Evolutionary conservation across 1,139 yeast species (phyloP).

Genomic region (Wickerhamomyces sp.): DNA sequence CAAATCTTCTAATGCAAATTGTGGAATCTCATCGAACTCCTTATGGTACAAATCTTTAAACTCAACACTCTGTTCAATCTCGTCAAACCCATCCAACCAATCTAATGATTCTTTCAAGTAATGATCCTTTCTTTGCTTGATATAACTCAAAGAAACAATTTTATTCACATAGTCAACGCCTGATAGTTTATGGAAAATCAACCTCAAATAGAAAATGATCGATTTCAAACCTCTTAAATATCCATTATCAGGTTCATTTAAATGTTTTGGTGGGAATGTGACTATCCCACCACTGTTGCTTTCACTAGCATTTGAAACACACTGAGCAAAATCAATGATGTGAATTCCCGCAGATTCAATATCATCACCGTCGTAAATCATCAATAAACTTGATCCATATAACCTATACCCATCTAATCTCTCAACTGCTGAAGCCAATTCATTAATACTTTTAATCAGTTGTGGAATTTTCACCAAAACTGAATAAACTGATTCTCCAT

Average conservation of each 20-base stretch:
- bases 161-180: slow-evolving; percentile 26
- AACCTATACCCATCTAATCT: slow-evolving; percentile 75
- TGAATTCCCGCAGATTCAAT: slow-evolving; percentile 46
- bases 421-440: slow-evolving; percentile 50
- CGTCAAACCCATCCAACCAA: slow-evolving; percentile 41
- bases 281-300: slow-evolving; percentile 20
- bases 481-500: slow-evolving; percentile 58
- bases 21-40: slow-evolving; percentile 19
- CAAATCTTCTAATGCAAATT: slow-evolving; percentile 20
- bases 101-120: slow-evolving; percentile 18
- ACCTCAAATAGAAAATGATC: slow-evolving; percentile 55
- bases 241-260: slow-evolving; percentile 68
- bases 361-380: slow-evolving; percentile 76
- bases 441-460: slow-evolving; percentile 55
- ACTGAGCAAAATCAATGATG: slow-evolving; percentile 93
- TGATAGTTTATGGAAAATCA: slow-evolving; percentile 48
- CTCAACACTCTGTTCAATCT: slow-evolving; percentile 10
- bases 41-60: slow-evolving; percentile 11
- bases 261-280: slow-evolving; percentile 67
- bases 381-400: slow-evolving; percentile 83
- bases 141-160: slow-evolving; percentile 22
- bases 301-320: slow-evolving; percentile 65
- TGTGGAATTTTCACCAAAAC: slow-evolving; percentile 66
- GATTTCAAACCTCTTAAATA: slow-evolving; percentile 78
- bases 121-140: slow-evolving; percentile 26